Base-by-base conservation (phyloP, 352 stramenopile genomes). In the Phytophthora palmivora region DNA sequence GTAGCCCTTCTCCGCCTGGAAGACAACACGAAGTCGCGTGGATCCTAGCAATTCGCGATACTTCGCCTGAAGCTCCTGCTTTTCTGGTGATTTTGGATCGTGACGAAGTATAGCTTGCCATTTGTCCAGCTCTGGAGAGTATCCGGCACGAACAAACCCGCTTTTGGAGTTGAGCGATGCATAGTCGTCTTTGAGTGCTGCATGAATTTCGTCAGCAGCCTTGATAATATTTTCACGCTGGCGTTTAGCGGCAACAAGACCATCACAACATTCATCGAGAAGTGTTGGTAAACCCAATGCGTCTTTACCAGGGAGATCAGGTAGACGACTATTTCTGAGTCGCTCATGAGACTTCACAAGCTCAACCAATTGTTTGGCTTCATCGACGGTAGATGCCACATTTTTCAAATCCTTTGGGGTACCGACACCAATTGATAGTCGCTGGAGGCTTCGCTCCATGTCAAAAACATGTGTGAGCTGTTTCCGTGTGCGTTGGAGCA, bases 401-500 rank as follows among this genome's bases (percentile, higher is more conserved):
- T 85, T 88, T 34, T 88, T 85, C 0, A 93, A 61, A 55, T 93
- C 80, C 42, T 88, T 91, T 2, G 84, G 84, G 1, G 82, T 91
- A 10, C 78, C 84, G 0, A 74, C 65, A 8, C 78, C 64, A 24
- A 86, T 74, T 3, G 79, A 83, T n/a, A 91, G 54, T 6, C 84
- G 79, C 59, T 89, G 82, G 4, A 93, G 55, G 33, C 82, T 91
- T 4, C 84, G 66, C 42, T 93, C 84, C 64, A 93, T 78, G 61
- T 93, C 84, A 41, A 82, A 88, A 0, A 91, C 68, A 11, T 91
- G 68, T 12, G 42, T 47, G 14, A 90, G 67, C 30, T 87, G 75
- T 41, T 88, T 89, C 1, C 79, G 75, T 0, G 72, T 70, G 3
- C 68, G 71, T 21, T 81, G 80, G 38, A 88, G 63, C 21, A 88